Evolutionary conservation across 345 rosid genomes (phyloP), one percentile per base, ranked within the genome.

Genomic region (Acer saccharum): DNA sequence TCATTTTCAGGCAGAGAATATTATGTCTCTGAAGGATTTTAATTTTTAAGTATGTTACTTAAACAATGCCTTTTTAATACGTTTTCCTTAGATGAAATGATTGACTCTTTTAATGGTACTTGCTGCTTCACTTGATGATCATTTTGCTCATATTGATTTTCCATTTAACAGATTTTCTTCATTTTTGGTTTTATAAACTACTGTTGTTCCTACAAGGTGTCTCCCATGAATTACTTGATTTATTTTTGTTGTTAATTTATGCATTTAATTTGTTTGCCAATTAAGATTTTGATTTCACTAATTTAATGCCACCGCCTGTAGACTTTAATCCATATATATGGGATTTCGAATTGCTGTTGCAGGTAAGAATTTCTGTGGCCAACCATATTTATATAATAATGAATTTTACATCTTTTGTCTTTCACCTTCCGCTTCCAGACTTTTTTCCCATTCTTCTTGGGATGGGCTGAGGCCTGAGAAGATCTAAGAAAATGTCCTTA

Each of bases 1-100:
- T 58, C 72, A 72, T 81, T 83, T 85, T 79, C 82, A 66, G 69
- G 75, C 69, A 39, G 78, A 78, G 84, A 66, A 67, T 73, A 63
- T 17, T 63, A 41, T 65, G 68, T 63, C 62, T 70, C 74, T 77
- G 60, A 74, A 60, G 75, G 75, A 70, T 78, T 83, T 80, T 54
- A 66, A 61, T 65, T 78, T 83, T 80, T 35, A 66, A 61, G 75
- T 77, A 55, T 77, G 73, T 43, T 77, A 62, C 48, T 52, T 25
- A 74, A 74, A 66, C 82, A 78, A 55, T 77, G 63, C 67, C 60
- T n/a, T 71, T 60, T 46, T 4, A 32, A 17, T 44, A 25, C 57
- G n/a, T 63, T 74, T 68, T 48, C 17, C 41, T 78, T 78, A 48
- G 73, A 67, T 68, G 61, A 14, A 50, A 21, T 55, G 27, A 32